These are phyloP conservation scores for Nakaseomyces delphensis DNA, from an alignment of 1,139 yeast genomes.

Conservation along the genomic window DNA sequence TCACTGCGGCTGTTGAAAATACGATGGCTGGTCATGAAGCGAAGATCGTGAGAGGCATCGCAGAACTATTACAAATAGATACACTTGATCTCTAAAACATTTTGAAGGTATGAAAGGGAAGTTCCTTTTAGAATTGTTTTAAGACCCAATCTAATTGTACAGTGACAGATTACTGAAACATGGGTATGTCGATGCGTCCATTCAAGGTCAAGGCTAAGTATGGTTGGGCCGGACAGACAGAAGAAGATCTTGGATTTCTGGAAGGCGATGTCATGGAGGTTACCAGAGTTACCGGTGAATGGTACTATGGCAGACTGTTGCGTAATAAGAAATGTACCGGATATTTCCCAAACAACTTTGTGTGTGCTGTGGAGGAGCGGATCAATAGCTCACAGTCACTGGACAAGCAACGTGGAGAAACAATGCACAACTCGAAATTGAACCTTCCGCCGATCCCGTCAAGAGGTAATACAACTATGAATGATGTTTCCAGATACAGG, in stretches of 20 bases:
- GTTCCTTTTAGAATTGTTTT: neutral
- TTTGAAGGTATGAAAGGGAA: neutral
- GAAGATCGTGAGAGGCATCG: neutral
- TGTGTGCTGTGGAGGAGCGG: constrained; percentile 43
- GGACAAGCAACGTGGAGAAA: constrained; percentile 3
- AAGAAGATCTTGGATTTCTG: constrained; percentile 82
- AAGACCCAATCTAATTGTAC: neutral
- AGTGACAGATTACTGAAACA: neutral
- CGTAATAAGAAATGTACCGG: constrained; percentile 74
- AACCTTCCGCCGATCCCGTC: constrained; percentile 8
- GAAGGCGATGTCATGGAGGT: constrained; percentile 92
- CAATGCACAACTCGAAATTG: constrained; percentile 2
- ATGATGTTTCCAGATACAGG: neutral
- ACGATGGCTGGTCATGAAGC: constrained; percentile 1
- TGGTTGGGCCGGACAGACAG: constrained; percentile 88
- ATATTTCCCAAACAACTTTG: constrained; percentile 79
- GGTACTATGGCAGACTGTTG: constrained; percentile 82
- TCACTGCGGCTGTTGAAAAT: no score
- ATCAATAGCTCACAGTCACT: constrained; percentile 8
- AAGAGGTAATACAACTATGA: neutral
- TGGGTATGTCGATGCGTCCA: constrained; percentile 33
- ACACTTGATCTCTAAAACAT: no score
- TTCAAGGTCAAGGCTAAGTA: constrained; percentile 69
- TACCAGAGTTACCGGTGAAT: constrained; percentile 73
- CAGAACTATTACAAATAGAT: no score